Conservation (phyloP, 441 rosid species). For the Macaranga tanarius region DNA sequence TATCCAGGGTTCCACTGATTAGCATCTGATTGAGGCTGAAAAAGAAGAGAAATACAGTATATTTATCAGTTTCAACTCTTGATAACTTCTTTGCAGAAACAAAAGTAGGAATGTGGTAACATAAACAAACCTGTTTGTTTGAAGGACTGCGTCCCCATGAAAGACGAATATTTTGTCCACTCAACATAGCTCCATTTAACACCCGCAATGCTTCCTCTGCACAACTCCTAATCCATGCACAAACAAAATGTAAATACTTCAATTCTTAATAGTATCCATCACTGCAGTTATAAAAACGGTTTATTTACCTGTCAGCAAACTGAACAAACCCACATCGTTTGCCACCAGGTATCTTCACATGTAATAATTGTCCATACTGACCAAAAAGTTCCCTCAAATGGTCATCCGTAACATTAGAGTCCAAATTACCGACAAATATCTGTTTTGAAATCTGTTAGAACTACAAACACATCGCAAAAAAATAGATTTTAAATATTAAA, state of each 20-base stretch:
- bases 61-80: conserved; percentile 9
- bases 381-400: conserved; percentile 72
- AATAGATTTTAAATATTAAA: background rate
- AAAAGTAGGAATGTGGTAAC: background rate
- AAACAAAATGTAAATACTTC: conserved; percentile 1
- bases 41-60: background rate
- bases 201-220: conserved; percentile 83
- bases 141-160: conserved; percentile 97
- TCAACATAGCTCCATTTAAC: conserved; percentile 67
- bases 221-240: conserved; percentile 51
- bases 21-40: conserved; percentile 52
- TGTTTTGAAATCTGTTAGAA: conserved; percentile 30
- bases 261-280: background rate
- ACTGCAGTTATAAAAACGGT: conserved; percentile 3
- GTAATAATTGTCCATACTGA: conserved; percentile 74
- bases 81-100: background rate
- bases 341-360: conserved; percentile 88
- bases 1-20: conserved; percentile 56
- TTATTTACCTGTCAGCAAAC: conserved; percentile 70
- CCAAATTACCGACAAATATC: conserved; percentile 87
- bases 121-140: conserved; percentile 63
- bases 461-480: conserved; percentile 1
- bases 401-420: conserved; percentile 62
- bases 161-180: conserved; percentile 82
- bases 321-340: conserved; percentile 98